phyloP scores from a whole-genome alignment of 495 filamentous ascomycete genomes.

The Apodospora peruviana region DNA sequence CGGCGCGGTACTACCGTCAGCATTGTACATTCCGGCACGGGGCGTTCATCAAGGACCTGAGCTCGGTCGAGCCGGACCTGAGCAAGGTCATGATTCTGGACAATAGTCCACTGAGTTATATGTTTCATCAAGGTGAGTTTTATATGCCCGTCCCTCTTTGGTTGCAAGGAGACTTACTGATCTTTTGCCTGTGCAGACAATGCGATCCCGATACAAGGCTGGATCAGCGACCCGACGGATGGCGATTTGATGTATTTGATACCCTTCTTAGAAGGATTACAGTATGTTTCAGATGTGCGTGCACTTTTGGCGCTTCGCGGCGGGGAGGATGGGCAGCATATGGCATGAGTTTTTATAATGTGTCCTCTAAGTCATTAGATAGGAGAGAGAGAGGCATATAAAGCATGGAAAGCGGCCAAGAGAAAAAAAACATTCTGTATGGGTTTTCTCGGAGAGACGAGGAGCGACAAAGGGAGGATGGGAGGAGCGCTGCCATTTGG shows the following conservation, averaged over 20 bases:
- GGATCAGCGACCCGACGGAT: slow-evolving; percentile 88
- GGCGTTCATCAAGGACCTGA: slow-evolving; percentile 96
- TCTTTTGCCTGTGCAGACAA: slow-evolving; percentile 58
- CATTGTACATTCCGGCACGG: slow-evolving; percentile 94
- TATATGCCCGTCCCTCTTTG: too few relatives aligned
- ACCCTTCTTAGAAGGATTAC: slow-evolving; percentile 88
- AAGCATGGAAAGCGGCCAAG: too few relatives aligned
- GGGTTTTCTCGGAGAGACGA: too few relatives aligned
- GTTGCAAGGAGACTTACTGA: too few relatives aligned
- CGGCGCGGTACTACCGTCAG: slow-evolving; percentile 85
- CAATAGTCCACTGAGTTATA: slow-evolving; percentile 96
- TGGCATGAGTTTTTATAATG: slow-evolving; percentile 27
- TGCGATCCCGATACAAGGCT: slow-evolving; percentile 87
- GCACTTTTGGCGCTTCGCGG: slow-evolving; percentile 81
- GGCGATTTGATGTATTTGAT: slow-evolving; percentile 86
- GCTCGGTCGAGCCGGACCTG: slow-evolving; percentile 90
- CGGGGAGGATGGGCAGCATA: slow-evolving; percentile 64
- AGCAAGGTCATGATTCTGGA: slow-evolving; percentile 98
- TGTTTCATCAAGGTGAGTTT: slow-evolving; percentile 88
- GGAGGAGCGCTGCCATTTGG: too few relatives aligned
- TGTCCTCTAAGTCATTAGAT: too few relatives aligned
- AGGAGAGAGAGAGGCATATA: too few relatives aligned
- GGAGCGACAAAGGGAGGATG: too few relatives aligned
- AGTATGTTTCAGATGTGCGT: slow-evolving; percentile 92
- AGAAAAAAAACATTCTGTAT: too few relatives aligned